phyloP scores from a whole-genome alignment of 2,329 filamentous ascomycete species.

The Exophiala calicioides region DNA sequence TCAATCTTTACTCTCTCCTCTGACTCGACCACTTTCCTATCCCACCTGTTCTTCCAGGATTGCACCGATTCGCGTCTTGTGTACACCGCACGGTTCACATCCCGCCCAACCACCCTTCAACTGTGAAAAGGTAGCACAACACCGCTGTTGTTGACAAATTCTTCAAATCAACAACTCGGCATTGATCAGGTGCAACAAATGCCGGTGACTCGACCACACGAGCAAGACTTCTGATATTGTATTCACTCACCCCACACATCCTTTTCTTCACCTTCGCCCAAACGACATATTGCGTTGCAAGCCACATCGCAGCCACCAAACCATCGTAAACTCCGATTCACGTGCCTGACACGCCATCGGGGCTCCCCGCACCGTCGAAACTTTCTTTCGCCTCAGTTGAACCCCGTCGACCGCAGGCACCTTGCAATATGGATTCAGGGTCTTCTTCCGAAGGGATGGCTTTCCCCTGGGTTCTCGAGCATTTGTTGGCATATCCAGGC shows the following conservation, averaged over 20 bases:
- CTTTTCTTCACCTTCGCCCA: too few species aligned
- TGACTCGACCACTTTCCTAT: neutral
- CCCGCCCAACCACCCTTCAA: constrained; percentile 7
- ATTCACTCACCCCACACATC: neutral
- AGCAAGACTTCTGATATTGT: constrained; percentile 11
- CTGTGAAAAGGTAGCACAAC: constrained; percentile 15
- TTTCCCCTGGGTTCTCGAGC: constrained; percentile 57
- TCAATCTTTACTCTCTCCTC: constrained; percentile 1
- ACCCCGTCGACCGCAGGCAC: neutral
- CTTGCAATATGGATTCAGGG: constrained; percentile 1
- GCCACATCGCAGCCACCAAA: neutral
- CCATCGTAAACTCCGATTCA: neutral
- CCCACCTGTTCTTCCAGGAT: neutral
- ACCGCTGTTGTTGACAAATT: constrained; percentile 23
- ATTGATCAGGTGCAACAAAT: constrained; percentile 16
- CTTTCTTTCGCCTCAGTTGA: neutral
- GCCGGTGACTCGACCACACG: constrained; percentile 13
- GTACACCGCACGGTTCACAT: constrained; percentile 22
- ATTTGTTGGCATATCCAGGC: constrained; percentile 61
- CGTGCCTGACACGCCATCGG: neutral
- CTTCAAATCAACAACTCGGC: constrained; percentile 17
- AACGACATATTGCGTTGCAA: neutral
- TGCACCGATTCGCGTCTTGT: constrained; percentile 2
- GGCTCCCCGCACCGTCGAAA: too few species aligned
- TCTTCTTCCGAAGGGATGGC: constrained; percentile 12